phyloP scores from a whole-genome alignment of 2,329 filamentous ascomycete species.

The Neophaeococcomyces aloes region DNA sequence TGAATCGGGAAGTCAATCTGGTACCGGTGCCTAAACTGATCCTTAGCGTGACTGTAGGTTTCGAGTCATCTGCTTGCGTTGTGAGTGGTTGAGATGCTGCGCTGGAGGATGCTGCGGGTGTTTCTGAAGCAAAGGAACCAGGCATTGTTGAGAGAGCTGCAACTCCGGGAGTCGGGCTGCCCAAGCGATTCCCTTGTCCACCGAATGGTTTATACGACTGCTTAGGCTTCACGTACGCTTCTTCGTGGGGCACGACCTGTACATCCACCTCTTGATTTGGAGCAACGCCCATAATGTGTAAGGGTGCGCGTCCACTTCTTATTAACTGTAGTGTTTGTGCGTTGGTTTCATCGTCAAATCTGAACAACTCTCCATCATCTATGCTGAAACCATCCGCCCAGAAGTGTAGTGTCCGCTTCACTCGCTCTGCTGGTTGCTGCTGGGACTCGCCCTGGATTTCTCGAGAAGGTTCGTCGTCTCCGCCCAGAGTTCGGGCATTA shows the following conservation, averaged over 20 bases:
- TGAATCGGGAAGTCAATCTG: conserved; percentile 51
- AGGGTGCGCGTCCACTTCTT: conserved; percentile 51
- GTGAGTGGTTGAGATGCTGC: conserved; percentile 25
- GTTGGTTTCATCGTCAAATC: conserved; percentile 53
- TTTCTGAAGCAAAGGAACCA: conserved; percentile 22
- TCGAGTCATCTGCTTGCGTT: conserved; percentile 46
- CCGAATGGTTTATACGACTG: conserved; percentile 54
- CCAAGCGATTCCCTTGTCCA: conserved; percentile 50
- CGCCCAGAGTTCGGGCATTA: conserved; percentile 53
- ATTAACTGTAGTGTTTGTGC: conserved; percentile 52
- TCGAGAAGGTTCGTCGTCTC: conserved; percentile 51
- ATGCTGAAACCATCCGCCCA: conserved; percentile 58
- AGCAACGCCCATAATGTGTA: conserved; percentile 53
- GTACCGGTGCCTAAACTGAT: conserved; percentile 55
- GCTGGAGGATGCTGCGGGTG: conserved; percentile 26
- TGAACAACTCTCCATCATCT: conserved; percentile 53
- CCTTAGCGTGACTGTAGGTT: conserved; percentile 49
- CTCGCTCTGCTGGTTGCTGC: conserved; percentile 36
- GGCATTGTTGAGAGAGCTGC: conserved; percentile 21
- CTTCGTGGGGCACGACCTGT: conserved; percentile 51
- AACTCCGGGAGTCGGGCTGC: conserved; percentile 51
- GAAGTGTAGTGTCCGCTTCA: conserved; percentile 51
- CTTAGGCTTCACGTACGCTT: conserved; percentile 52
- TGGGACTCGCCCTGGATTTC: conserved; percentile 44
- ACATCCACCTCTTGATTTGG: conserved; percentile 55